These are phyloP conservation scores for Neopestalotiopsis sp. DNA, from an alignment of 2,329 filamentous ascomycete species.

Conservation along the genomic window DNA sequence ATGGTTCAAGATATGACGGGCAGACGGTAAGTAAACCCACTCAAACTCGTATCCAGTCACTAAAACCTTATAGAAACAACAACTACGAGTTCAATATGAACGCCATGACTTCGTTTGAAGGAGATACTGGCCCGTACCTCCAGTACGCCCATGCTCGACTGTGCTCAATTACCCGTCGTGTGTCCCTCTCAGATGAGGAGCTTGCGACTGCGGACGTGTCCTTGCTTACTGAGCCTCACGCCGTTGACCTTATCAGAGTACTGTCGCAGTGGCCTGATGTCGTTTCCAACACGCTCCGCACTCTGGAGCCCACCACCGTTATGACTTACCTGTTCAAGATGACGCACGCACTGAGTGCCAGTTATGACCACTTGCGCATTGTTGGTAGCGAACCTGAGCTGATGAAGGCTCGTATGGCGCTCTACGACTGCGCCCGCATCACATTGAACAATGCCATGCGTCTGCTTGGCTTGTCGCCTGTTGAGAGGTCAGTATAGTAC, in stretches of 20 bases:
- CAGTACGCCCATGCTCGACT: conserved; percentile 73
- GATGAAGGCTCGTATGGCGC: conserved; percentile 73
- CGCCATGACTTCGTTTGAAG: conserved; percentile 75
- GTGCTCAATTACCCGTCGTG: conserved; percentile 46
- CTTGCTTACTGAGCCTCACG: conserved; percentile 64
- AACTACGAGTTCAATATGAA: conserved; percentile 71
- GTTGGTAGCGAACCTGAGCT: conserved; percentile 78
- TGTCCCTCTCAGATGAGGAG: conserved; percentile 42
- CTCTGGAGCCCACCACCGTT: conserved; percentile 74
- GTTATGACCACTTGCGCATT: conserved; percentile 82
- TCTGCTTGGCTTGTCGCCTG: conserved; percentile 76
- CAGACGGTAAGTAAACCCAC: conserved; percentile 69
- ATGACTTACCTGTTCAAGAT: conserved; percentile 68
- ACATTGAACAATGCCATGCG: conserved; percentile 85
- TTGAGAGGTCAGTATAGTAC: conserved; percentile 57
- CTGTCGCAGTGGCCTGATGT: conserved; percentile 88
- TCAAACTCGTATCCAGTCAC: background rate
- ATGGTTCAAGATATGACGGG: conserved; percentile 99
- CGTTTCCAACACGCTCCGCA: conserved; percentile 82
- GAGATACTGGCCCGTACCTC: conserved; percentile 75
- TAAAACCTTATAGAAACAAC: conserved; percentile 41
- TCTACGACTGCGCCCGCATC: conserved; percentile 77
- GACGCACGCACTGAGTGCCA: conserved; percentile 79
- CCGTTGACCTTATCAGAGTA: conserved; percentile 67
- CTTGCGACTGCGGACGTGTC: conserved; percentile 57